Conservation (phyloP, 768 basidiomycete species). For the Asterophora lycoperdoides region DNA sequence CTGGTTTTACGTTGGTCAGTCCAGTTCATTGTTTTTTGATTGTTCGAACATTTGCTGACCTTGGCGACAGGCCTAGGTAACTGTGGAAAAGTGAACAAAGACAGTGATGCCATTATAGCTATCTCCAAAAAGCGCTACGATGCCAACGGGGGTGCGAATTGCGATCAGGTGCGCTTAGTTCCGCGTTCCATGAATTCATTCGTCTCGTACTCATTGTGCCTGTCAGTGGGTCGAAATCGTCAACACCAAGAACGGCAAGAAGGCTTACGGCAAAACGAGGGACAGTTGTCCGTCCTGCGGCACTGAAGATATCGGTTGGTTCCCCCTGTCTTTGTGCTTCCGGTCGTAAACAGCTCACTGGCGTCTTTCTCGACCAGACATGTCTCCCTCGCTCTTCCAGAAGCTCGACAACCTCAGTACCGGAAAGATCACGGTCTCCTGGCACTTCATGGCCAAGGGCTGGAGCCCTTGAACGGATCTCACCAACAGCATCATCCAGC, state of each 20-base stretch:
- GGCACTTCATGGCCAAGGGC: conserved; percentile 53
- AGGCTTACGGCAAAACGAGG: conserved; percentile 43
- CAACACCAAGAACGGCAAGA: conserved; percentile 51
- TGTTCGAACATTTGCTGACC: too few species aligned
- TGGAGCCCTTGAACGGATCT: conserved; percentile 33
- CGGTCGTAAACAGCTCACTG: not conserved
- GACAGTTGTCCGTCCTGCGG: conserved; percentile 61
- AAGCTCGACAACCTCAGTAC: conserved; percentile 41
- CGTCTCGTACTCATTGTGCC: conserved; percentile 9
- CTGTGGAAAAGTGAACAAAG: conserved; percentile 50
- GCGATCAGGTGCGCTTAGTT: conserved; percentile 48
- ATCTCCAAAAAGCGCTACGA: conserved; percentile 53
- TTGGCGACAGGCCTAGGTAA: conserved; percentile 45
- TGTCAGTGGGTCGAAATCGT: conserved; percentile 57
- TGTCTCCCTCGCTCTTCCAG: conserved; percentile 61
- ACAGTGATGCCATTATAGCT: conserved; percentile 57
- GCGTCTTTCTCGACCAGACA: conserved; percentile 38
- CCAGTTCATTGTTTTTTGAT: not conserved
- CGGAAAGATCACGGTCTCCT: conserved; percentile 52
- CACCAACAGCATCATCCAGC: not conserved
- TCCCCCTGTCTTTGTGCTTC: not conserved
- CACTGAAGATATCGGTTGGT: conserved; percentile 52
- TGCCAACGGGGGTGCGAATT: conserved; percentile 46
- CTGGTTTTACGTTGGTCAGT: conserved; percentile 54
- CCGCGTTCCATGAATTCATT: not conserved